A percentile compares a stretch with the other conserved stretches of the same genome.
phyloP scores from a whole-genome alignment of 2,329 filamentous ascomycete species.

The Trichophyton simii region DNA sequence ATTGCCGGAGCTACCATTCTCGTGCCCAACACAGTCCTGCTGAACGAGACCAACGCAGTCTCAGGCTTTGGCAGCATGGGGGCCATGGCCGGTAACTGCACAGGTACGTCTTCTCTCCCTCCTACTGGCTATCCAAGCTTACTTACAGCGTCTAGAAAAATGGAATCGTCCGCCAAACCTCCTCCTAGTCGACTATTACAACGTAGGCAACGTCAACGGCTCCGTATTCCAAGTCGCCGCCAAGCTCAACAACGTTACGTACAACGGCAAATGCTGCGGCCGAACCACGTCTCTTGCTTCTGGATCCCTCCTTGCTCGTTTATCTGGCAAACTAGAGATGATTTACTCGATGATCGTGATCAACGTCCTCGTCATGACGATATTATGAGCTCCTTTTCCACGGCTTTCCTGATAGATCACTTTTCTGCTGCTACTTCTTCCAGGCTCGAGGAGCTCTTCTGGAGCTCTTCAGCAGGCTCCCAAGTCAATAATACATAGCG shows the following conservation, averaged over 20 bases:
- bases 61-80: slow-evolving; percentile 56
- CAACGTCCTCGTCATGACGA: not conserved
- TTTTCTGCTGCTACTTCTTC: too few relatives aligned
- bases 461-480: not conserved
- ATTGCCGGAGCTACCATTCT: slow-evolving; percentile 52
- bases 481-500: not conserved
- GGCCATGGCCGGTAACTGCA: slow-evolving; percentile 50
- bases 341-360: not conserved
- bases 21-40: slow-evolving; percentile 56
- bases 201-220: slow-evolving; percentile 53
- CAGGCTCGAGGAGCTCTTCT: not conserved
- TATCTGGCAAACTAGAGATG: not conserved
- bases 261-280: slow-evolving; percentile 37
- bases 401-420: too few relatives aligned
- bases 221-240: slow-evolving; percentile 68
- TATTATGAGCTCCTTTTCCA: not conserved
- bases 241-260: slow-evolving; percentile 59
- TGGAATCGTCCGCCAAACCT: slow-evolving; percentile 65
- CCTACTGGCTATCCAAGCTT: not conserved
- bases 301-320: not conserved
- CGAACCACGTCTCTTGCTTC: slow-evolving; percentile 8
- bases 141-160: slow-evolving; percentile 20
- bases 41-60: slow-evolving; percentile 61
- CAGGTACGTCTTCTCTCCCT: slow-evolving; percentile 24
- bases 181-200: slow-evolving; percentile 77